Evolutionary conservation across 805 yeast genomes (phyloP).

Genomic region (Saturnispora besseyi): DNA sequence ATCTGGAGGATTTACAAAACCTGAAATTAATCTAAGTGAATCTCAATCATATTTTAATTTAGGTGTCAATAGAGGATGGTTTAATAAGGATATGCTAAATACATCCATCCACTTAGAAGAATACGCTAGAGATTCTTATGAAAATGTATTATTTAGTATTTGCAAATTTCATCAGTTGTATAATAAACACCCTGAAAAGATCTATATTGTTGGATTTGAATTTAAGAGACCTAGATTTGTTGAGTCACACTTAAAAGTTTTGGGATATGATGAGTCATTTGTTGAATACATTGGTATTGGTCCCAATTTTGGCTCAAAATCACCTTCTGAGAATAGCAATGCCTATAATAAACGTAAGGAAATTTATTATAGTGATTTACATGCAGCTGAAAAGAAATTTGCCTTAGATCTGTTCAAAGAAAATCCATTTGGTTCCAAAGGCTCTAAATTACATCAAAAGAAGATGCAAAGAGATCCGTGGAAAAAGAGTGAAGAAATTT

Average conservation of each 20-base stretch:
- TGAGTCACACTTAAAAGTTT: conserved; percentile 43
- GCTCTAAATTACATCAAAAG: conserved; percentile 35
- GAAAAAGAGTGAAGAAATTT: conserved; percentile 7
- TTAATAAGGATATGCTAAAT: conserved; percentile 2
- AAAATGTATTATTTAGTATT: conserved; percentile 58
- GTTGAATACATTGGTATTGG: conserved; percentile 46
- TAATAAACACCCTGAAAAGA: conserved; percentile 38
- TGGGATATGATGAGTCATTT: conserved; percentile 30
- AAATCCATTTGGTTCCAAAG: conserved; percentile 51
- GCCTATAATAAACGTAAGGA: conserved; percentile 19
- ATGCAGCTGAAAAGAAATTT: conserved; percentile 38
- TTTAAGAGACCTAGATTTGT: conserved; percentile 59
- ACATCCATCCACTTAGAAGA: conserved; percentile 45
- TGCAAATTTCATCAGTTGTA: conserved; percentile 41
- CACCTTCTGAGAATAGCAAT: conserved; percentile 2
- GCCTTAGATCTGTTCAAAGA: conserved; percentile 45
- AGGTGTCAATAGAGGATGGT: conserved; percentile 29
- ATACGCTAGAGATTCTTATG: conserved; percentile 72
- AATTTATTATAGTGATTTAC: conserved; percentile 40
- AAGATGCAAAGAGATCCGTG: conserved; percentile 50
- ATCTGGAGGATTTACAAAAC: conserved; percentile 66
- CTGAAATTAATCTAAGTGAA: conserved; percentile 41
- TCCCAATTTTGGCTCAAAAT: conserved; percentile 37
- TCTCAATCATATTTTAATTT: conserved; percentile 47
- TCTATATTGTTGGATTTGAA: conserved; percentile 64